A percentile compares a stretch with the other conserved stretches of the same genome.
These are phyloP conservation scores for Tolypocladium ovalisporum DNA, from an alignment of 2,329 filamentous ascomycete species.

Conservation along the genomic window DNA sequence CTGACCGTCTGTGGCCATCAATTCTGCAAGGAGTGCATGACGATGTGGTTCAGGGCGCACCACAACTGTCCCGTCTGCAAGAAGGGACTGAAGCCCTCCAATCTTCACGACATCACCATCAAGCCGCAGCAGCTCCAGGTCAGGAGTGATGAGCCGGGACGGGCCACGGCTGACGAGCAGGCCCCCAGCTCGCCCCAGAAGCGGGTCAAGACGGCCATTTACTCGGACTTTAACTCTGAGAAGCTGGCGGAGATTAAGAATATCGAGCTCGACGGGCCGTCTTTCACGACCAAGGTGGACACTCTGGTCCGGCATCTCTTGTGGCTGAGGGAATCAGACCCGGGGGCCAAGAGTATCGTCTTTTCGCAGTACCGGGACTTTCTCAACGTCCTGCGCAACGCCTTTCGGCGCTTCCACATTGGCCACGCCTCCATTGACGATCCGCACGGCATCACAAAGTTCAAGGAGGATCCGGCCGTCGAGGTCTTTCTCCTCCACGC, in stretches of 20 bases:
- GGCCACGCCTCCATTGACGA: conserved; percentile 61
- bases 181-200: conserved; percentile 4
- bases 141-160: conserved; percentile 25
- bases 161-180: conserved; percentile 1
- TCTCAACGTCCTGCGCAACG: conserved; percentile 58
- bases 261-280: conserved; percentile 60
- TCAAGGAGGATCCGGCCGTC: conserved; percentile 60
- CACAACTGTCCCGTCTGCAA: conserved; percentile 82
- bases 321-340: conserved; percentile 75
- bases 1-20: conserved; percentile 84
- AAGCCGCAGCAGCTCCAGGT: conserved; percentile 65
- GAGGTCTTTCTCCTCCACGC: conserved; percentile 88
- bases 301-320: conserved; percentile 70
- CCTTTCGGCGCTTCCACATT: conserved; percentile 63
- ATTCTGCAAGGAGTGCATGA: conserved; percentile 83
- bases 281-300: conserved; percentile 86
- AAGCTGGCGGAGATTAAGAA: conserved; percentile 72
- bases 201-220: conserved; percentile 44
- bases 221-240: conserved; percentile 61
- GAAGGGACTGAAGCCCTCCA: conserved; percentile 46
- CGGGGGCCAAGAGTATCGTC: conserved; percentile 82
- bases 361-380: conserved; percentile 86
- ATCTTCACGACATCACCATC: conserved; percentile 77
- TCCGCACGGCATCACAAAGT: conserved; percentile 58
- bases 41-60: conserved; percentile 63